Base-by-base conservation (phyloP, 768 basidiomycete species). In the Pulveroboletus sp. region DNA sequence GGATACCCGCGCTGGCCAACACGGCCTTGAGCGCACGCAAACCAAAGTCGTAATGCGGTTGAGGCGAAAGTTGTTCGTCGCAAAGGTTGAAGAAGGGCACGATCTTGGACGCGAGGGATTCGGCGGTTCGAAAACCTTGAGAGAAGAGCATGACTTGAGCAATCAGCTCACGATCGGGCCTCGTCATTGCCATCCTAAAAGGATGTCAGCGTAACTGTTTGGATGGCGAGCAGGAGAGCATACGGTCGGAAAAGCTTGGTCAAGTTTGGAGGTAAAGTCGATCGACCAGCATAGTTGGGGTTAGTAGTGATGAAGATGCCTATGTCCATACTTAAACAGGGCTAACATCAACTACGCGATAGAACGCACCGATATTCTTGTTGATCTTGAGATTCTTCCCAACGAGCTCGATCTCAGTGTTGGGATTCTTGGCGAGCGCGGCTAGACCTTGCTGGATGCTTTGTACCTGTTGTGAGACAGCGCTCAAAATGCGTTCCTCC, bases 131-230 rank as follows among this genome's bases (percentile, higher is more conserved):
- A 82, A 98, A 99, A 54, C 96, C 96, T 74, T 98, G 96, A 17
- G 96, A 98, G 75, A 98, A 98, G 39, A 99, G 75, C 90, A 98
- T 93, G 66, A 99, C 96, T 71, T 99, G 96, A 4, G 96, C 96
- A 61, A 99, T 99, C 41, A 99, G 85, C 67, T 99, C 95, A 51
- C 93, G 85, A 68, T 98, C 96, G 22, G 96, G 96, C 43, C 92
- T 84, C 7, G 96, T 96, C 96, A 99, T 99, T 30, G 96, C 93
- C 89, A 98, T 97, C 51, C 93, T 95, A 55, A 26, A 43, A 9
- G 44, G 42, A 27, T 34, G 60, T 57, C 24, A 59, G 57, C 44
- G 54, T 9, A 26, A n/a, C 32, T 4, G 5, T 23, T 22, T 24
- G 12, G 36, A 26, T 31, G 22, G 17, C 35, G 24, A 48, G 17